Evolutionary conservation across 2,329 filamentous ascomycete genomes (phyloP).

Genomic region (Cercospora sp.): DNA sequence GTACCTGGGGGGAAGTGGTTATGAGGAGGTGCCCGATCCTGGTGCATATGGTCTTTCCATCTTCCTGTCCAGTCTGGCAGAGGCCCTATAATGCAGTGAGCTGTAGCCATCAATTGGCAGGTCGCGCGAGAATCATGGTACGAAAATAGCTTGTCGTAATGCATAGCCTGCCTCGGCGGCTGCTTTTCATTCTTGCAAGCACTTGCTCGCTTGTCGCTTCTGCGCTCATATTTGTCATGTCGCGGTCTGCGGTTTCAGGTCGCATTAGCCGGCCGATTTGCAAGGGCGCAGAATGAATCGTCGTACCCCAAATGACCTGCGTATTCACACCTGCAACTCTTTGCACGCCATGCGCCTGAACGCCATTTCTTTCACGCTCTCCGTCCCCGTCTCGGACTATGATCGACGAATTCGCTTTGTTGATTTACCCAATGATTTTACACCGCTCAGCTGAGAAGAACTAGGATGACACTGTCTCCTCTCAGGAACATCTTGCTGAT

Average conservation of each 20-base stretch:
- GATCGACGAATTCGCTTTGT: neutral
- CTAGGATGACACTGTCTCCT: conserved; percentile 84
- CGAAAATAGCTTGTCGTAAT: conserved; percentile 20
- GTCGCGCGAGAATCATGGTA: neutral
- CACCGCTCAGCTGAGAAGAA: conserved; percentile 64
- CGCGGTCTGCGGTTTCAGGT: neutral
- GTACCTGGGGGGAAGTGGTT: conserved; percentile 76
- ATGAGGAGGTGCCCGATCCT: conserved; percentile 71
- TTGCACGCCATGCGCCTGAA: conserved; percentile 8
- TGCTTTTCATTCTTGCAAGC: conserved; percentile 12
- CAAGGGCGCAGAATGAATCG: neutral
- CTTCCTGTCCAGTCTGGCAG: conserved; percentile 77
- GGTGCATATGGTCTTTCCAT: conserved; percentile 76
- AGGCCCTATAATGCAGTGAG: conserved; percentile 44
- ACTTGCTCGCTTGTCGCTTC: neutral
- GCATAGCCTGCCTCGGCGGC: conserved; percentile 19
- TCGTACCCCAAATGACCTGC: conserved; percentile 12
- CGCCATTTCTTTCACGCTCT: neutral
- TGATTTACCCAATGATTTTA: conserved; percentile 4
- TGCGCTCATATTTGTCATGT: neutral
- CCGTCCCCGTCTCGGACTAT: neutral
- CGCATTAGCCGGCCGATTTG: conserved; percentile 9
- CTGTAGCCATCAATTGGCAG: conserved; percentile 3
- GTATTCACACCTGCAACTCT: neutral
- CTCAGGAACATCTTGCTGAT: conserved; percentile 97